These are phyloP conservation scores for Acorus gramineus DNA, from an alignment of 106 monocot species.

Conservation along the genomic window DNA sequence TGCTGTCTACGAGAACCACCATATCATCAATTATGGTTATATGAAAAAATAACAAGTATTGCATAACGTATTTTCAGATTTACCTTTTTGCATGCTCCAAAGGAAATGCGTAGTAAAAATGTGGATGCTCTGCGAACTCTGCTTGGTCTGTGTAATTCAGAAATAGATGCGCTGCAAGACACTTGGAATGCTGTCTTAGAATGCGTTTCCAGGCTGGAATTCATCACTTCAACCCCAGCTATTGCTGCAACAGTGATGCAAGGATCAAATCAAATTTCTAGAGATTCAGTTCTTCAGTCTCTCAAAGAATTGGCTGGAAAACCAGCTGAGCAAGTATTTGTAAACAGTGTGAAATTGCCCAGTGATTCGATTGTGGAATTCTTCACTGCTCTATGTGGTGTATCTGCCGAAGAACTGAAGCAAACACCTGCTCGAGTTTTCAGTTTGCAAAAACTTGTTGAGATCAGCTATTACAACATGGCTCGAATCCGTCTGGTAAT, in stretches of 20 bases:
- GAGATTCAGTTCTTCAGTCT: constrained; percentile 75
- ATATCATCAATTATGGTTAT: too few species aligned
- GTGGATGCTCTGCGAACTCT: constrained; percentile 88
- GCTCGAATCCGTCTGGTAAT: constrained; percentile 94
- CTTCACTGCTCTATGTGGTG: constrained; percentile 86
- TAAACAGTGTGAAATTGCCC: constrained; percentile 79
- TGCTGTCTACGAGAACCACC: too few species aligned
- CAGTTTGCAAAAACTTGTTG: constrained; percentile 95
- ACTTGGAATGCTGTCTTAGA: constrained; percentile 99
- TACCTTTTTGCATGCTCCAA: constrained; percentile 97
- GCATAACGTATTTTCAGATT: constrained; percentile 36
- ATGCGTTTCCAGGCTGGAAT: constrained; percentile 95
- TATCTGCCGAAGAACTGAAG: constrained; percentile 92
- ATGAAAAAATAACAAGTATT: too few species aligned
- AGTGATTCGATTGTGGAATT: constrained; percentile 96
- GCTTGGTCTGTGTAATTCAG: constrained; percentile 59
- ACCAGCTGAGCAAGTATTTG: constrained; percentile 85
- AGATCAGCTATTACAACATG: constrained; percentile 99
- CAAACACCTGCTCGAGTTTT: constrained; percentile 82
- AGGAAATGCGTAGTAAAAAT: constrained; percentile 95
- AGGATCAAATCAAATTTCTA: constrained; percentile 95
- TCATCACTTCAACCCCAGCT: constrained; percentile 68
- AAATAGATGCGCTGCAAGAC: constrained; percentile 77
- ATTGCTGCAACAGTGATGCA: constrained; percentile 91
- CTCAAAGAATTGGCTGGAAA: constrained; percentile 84